These are phyloP conservation scores for Lithospermum erythrorhizon DNA, from an alignment of 257 asterid genomes.

Conservation along the genomic window DNA sequence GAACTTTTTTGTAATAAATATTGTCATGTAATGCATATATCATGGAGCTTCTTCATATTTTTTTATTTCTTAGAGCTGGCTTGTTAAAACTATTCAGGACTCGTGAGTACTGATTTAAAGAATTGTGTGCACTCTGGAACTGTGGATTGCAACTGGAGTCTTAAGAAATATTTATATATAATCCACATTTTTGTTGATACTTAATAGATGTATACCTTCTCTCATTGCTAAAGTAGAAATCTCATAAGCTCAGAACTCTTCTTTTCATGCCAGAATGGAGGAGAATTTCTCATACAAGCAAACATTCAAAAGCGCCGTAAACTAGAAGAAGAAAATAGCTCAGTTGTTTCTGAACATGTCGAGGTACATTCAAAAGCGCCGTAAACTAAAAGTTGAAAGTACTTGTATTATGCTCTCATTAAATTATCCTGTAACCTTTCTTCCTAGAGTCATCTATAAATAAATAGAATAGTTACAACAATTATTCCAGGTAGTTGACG, in stretches of 20 bases:
- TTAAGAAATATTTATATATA: background rate
- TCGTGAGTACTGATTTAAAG: background rate
- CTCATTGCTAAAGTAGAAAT: background rate
- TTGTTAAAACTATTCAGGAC: background rate
- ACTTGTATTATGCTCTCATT: background rate
- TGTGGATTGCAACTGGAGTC: background rate
- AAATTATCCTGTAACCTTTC: background rate
- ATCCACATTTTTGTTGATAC: background rate
- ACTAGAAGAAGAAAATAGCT: constrained; percentile 39
- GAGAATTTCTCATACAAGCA: constrained; percentile 71
- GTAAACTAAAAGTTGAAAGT: no score
- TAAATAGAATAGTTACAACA: background rate
- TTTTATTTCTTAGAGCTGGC: background rate
- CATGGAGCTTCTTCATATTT: background rate
- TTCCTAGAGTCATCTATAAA: no score
- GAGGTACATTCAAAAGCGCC: no score
- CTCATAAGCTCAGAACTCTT: background rate
- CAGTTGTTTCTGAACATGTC: constrained; percentile 32
- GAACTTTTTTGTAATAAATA: background rate
- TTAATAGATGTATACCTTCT: background rate
- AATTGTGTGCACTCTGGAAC: background rate
- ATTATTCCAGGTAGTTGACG: constrained; percentile 34
- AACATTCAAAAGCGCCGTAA: constrained; percentile 83
- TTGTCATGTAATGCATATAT: background rate
- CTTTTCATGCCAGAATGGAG: constrained; percentile 49